Conservation (phyloP, 116 monocot genomes). For the Phalaenopsis hybrid region DNA sequence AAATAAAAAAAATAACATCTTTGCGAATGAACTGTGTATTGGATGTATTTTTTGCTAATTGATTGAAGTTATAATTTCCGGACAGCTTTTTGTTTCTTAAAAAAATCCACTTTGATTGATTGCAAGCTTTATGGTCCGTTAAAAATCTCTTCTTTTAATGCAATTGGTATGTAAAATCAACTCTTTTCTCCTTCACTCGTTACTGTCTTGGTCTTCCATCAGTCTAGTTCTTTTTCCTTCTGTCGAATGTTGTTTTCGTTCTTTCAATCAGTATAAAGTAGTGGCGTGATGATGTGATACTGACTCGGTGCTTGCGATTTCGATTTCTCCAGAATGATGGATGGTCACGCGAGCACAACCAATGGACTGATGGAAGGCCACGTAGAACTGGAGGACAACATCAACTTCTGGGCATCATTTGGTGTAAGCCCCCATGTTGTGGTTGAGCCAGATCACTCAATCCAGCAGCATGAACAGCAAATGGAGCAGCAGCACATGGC, state of each 20-base stretch:
- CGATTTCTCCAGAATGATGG: constrained; percentile 28
- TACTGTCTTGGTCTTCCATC: background rate
- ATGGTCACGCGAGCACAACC: constrained; percentile 22
- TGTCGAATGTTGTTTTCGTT: too few relatives aligned
- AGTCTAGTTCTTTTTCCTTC: too few relatives aligned
- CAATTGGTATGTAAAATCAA: background rate
- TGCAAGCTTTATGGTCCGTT: background rate
- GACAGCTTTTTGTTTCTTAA: background rate
- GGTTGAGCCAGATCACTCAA: constrained; percentile 27
- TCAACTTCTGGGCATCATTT: constrained; percentile 63
- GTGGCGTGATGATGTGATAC: background rate
- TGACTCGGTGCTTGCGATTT: background rate
- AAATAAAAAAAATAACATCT: too few relatives aligned
- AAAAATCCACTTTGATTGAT: background rate
- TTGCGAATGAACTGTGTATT: too few relatives aligned
- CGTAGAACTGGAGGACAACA: constrained; percentile 71
- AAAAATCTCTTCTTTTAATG: background rate
- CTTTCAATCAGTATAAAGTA: background rate
- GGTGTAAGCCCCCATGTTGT: constrained; percentile 62
- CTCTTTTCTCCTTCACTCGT: background rate
- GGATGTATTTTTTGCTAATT: background rate
- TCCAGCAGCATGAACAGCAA: constrained; percentile 25
- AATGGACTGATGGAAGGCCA: constrained; percentile 52
- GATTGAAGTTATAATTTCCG: background rate
- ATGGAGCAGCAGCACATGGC: constrained; percentile 30